Percentiles rank a stretch among this genome's conserved stretches.
Conservation (phyloP, 2,329 filamentous ascomycete species). For the Verticillium tricorpus region DNA sequence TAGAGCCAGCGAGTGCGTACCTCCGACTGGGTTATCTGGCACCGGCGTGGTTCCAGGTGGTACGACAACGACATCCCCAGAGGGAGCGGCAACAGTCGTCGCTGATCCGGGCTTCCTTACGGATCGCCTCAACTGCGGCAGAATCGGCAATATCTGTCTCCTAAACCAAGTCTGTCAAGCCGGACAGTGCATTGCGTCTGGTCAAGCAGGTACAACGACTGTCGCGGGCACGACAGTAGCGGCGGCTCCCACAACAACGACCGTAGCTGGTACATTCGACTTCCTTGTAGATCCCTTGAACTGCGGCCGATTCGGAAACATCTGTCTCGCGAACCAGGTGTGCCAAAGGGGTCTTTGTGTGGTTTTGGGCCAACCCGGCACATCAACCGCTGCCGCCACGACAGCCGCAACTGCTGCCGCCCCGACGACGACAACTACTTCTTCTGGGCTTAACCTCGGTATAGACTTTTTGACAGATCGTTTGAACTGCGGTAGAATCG, state of each 20-base stretch:
- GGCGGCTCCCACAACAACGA: not conserved
- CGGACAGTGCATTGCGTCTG: not conserved
- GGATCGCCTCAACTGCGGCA: not conserved
- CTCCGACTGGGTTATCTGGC: not conserved
- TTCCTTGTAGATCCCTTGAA: not conserved
- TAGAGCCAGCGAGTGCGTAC: not conserved
- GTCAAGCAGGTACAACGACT: not conserved
- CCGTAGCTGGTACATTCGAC: not conserved
- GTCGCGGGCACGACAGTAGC: not conserved
- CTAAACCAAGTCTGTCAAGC: not conserved
- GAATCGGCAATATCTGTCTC: not conserved
- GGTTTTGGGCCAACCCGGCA: not conserved
- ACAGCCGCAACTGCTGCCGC: not conserved
- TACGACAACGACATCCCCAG: not conserved
- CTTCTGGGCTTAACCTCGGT: not conserved
- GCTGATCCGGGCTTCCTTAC: not conserved
- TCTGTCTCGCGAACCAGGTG: not conserved
- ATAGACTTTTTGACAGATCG: not conserved
- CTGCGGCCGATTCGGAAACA: slow-evolving; percentile 1
- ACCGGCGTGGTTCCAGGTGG: not conserved
- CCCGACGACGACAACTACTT: not conserved
- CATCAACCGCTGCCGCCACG: not conserved
- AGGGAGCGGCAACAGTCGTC: not conserved
- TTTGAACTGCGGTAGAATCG: not conserved
- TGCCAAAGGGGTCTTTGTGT: not conserved